A percentile compares a stretch with the other conserved stretches of the same genome.
phyloP scores from a whole-genome alignment of 768 basidiomycete genomes.

The Pulveroboletus sp. region DNA sequence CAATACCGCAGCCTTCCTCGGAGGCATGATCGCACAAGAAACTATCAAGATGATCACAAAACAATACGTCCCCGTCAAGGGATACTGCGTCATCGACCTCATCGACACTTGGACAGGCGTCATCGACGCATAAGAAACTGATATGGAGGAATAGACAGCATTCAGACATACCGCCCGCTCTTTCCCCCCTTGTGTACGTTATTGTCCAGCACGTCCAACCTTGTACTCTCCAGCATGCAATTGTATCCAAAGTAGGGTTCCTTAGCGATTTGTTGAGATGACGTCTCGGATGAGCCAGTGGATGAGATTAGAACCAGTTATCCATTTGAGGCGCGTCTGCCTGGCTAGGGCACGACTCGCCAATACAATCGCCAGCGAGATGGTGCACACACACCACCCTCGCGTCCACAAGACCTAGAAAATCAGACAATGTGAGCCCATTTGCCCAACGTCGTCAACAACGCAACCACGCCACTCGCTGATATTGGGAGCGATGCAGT shows the following conservation, averaged over 20 bases:
- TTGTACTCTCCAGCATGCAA: not conserved
- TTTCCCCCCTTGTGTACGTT: not conserved
- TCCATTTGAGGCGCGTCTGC: constrained; percentile 19
- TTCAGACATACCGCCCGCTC: not conserved
- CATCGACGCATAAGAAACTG: constrained; percentile 28
- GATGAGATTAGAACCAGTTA: not conserved
- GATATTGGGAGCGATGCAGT: constrained; percentile 18
- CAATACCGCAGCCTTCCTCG: constrained; percentile 89
- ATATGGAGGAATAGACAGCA: not conserved
- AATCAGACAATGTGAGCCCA: too few relatives aligned
- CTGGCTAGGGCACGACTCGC: constrained; percentile 6
- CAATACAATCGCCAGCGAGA: not conserved
- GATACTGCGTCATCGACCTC: constrained; percentile 81
- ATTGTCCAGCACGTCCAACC: not conserved
- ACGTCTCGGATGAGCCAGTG: not conserved
- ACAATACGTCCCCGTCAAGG: constrained; percentile 90
- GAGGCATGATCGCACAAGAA: constrained; percentile 93
- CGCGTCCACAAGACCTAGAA: constrained; percentile 6
- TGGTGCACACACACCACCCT: constrained; percentile 6
- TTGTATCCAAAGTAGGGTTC: not conserved
- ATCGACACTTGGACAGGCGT: constrained; percentile 72
- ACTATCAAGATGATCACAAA: constrained; percentile 95
- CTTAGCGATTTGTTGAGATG: not conserved
- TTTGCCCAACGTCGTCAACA: not conserved
- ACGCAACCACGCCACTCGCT: constrained; percentile 7